Conservation (phyloP, 305 asterid genomes). For the Solanum hybrid region DNA sequence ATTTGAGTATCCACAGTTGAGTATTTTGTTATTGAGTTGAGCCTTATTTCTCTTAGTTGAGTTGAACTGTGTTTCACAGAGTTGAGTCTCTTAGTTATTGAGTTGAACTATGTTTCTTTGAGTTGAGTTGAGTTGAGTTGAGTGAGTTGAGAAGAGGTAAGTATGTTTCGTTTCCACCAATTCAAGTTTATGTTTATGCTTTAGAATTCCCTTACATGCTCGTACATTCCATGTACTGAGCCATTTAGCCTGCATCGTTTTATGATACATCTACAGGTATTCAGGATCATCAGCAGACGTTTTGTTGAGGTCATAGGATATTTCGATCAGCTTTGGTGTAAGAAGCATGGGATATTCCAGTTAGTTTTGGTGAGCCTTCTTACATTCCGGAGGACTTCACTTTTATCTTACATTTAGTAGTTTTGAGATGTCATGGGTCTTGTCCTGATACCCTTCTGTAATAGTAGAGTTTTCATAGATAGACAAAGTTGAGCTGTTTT, state of each 20-base stretch:
- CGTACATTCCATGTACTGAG: not conserved
- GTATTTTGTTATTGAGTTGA: not conserved
- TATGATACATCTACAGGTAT: not conserved
- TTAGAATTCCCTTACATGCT: not conserved
- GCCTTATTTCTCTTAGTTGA: not conserved
- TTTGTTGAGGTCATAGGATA: not conserved
- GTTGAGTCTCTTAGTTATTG: not conserved
- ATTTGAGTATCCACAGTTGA: not conserved
- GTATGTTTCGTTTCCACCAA: not conserved
- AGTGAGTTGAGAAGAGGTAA: not conserved
- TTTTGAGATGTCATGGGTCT: not conserved
- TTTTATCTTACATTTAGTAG: not conserved
- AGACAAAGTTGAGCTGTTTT: not conserved
- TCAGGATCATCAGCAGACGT: not conserved
- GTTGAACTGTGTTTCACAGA: not conserved
- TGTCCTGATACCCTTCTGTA: not conserved
- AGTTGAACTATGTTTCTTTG: not conserved
- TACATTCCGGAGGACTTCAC: not conserved
- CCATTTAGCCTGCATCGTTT: not conserved
- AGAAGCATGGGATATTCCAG: not conserved
- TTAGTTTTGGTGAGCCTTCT: not conserved
- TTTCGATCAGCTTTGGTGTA: not conserved
- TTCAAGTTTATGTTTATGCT: not conserved
- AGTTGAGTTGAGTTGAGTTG: not conserved
- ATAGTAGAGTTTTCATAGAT: not conserved